Evolutionary conservation across 2,329 filamentous ascomycete species (phyloP), one percentile per base, ranked within the genome.

Genomic region (Fusarium mundagurra): DNA sequence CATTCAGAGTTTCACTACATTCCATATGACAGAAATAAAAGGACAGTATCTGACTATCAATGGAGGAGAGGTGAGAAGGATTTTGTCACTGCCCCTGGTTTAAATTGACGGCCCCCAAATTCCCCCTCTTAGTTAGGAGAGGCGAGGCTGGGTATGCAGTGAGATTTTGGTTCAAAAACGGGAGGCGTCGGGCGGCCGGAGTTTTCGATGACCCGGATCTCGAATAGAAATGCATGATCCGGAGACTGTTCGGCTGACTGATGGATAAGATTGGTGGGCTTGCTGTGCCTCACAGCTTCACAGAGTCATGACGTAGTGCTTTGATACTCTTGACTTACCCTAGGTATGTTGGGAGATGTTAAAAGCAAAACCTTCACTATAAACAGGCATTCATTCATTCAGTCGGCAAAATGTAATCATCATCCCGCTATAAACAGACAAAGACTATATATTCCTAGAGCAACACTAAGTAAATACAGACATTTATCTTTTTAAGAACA

Each of bases 31-130:
- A 60, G 18, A 60, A 60, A 31, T 29, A 60, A 18, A 14, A 5
- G 0, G 5, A 1, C 43, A 50, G 20, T 29, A 1, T 3, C 0
- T 1, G 3, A 5, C 1, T 18, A 9, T 6, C 1, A 1, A 18
- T 1, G 5, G 20, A 5, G 1, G 3, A 6, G 24, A 29, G 4
- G 9, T 6, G 48, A 20, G 17, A 5, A 12, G 16, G 10, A 58
- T 57, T 36, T 43, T 43, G 34, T 55, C 18, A 34, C 18, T 29
- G 5, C 20, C 59, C 38, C 59, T 62, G 20, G 38, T 14, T 24
- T 36, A 58, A 44, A 57, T 43, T 57, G 36, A 61, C 17, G 18
- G 47, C 59, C 59, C 58, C 36, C 59, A 61, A 31, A 33, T 34
- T 43, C n/a, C 36, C 36, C 1, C 4, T 43, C 47, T 57, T 7